Conservation (phyloP, 257 asterid genomes). For the Penstemon davidsonii region DNA sequence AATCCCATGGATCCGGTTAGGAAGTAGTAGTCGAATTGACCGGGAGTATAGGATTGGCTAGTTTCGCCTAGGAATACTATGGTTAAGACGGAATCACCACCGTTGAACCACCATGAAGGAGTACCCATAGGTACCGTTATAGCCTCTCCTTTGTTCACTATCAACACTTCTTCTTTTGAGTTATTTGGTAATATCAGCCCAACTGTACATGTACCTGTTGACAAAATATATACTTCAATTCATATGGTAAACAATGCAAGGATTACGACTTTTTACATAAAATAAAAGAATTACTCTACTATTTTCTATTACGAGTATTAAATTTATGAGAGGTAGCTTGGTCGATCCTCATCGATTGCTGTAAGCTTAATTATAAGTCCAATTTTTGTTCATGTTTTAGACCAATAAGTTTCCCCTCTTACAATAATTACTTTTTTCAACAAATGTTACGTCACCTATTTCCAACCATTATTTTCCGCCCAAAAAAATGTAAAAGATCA, state of each 20-base stretch:
- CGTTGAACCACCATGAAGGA: conserved; percentile 55
- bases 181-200: conserved; percentile 37
- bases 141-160: conserved; percentile 37
- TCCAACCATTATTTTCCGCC: too few relatives aligned
- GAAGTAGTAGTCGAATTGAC: conserved; percentile 35
- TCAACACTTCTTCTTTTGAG: conserved; percentile 28
- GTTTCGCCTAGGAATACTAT: conserved; percentile 43
- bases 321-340: too few relatives aligned
- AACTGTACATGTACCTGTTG: conserved; percentile 42
- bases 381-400: too few relatives aligned
- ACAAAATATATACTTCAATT: neutral
- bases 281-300: neutral
- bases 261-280: too few relatives aligned
- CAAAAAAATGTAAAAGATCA: too few relatives aligned
- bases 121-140: conserved; percentile 33
- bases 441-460: too few relatives aligned
- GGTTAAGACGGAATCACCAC: conserved; percentile 31
- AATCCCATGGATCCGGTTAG: conserved; percentile 36
- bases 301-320: neutral
- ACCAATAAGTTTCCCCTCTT: too few relatives aligned
- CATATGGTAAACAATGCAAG: neutral
- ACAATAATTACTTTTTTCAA: too few relatives aligned
- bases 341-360: too few relatives aligned
- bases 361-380: too few relatives aligned
- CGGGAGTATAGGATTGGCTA: conserved; percentile 14